These are phyloP conservation scores for Lachnellula hyalina DNA, from an alignment of 2,329 filamentous ascomycete species.

Conservation along the genomic window DNA sequence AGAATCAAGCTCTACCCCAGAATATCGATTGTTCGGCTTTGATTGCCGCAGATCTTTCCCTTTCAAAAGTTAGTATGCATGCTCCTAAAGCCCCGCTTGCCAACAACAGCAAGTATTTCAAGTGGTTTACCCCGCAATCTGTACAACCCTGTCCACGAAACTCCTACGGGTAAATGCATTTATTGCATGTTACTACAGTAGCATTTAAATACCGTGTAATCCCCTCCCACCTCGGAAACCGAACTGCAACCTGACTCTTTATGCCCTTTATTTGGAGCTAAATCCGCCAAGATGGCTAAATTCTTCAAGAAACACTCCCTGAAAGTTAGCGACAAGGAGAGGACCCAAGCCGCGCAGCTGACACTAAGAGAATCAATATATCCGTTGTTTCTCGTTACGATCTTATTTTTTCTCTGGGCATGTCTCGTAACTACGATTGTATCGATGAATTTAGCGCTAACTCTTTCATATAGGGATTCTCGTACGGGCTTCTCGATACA, in stretches of 20 bases:
- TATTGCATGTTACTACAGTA: neutral
- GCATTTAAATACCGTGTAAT: neutral
- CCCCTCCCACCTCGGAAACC: neutral
- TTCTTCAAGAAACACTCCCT: slow-evolving; percentile 18
- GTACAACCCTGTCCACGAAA: neutral
- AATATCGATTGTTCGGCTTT: no score
- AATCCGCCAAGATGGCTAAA: slow-evolving; percentile 6
- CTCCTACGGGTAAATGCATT: neutral
- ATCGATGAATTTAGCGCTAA: neutral
- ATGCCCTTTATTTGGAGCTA: neutral
- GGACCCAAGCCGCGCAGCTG: slow-evolving; percentile 54
- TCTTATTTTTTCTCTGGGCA: slow-evolving; percentile 61
- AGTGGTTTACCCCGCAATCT: neutral
- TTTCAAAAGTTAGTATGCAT: no score
- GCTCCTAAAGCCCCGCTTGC: neutral
- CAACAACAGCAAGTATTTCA: neutral
- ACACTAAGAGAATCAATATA: slow-evolving; percentile 62
- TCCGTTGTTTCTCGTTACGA: slow-evolving; percentile 60
- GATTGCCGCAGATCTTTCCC: no score
- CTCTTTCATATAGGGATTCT: slow-evolving; percentile 73
- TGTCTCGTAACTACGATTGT: slow-evolving; percentile 27
- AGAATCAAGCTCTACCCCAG: no score
- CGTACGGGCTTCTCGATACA: slow-evolving; percentile 77
- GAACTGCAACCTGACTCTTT: neutral
- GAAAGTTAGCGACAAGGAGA: slow-evolving; percentile 35